A percentile compares a stretch with the other conserved stretches of the same genome.
phyloP scores from a whole-genome alignment of 2,329 filamentous ascomycete genomes.

The Monosporascus sp. region DNA sequence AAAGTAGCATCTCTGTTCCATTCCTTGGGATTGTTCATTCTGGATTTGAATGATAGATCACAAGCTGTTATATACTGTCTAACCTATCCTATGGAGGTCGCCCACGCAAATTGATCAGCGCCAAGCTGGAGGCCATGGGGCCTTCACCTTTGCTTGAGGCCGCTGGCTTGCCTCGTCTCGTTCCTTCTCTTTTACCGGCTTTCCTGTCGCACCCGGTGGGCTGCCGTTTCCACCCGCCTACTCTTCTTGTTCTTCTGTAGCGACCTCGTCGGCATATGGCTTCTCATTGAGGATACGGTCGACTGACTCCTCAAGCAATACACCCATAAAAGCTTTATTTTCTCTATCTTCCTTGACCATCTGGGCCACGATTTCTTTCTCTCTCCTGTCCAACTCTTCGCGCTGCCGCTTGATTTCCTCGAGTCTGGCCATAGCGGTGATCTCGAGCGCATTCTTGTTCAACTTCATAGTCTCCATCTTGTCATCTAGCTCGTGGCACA shows the following conservation, averaged over 20 bases:
- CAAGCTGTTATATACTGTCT: no score
- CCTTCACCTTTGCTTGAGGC: no score
- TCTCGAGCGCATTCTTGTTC: slow-evolving; percentile 28
- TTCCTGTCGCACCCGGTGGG: no score
- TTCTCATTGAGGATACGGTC: slow-evolving; percentile 8
- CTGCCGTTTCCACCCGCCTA: neutral
- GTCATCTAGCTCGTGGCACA: slow-evolving; percentile 21
- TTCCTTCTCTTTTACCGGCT: no score
- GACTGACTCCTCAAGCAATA: slow-evolving; percentile 23
- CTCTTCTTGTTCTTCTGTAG: neutral
- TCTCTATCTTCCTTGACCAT: slow-evolving; percentile 23
- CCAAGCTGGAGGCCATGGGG: no score
- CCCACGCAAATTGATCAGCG: no score
- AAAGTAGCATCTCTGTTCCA: no score
- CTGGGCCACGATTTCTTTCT: slow-evolving; percentile 20
- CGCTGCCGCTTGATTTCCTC: slow-evolving; percentile 27
- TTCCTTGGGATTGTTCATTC: no score
- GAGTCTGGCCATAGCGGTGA: slow-evolving; percentile 18
- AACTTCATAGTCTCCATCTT: slow-evolving; percentile 27
- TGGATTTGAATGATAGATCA: no score
- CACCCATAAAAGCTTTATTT: slow-evolving; percentile 23
- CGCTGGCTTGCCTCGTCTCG: no score
- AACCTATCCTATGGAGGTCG: no score
- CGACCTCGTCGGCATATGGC: neutral
- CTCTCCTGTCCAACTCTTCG: slow-evolving; percentile 30